These are phyloP conservation scores for Malbranchea zuffiana DNA, from an alignment of 2,329 filamentous ascomycete species.

Conservation along the genomic window DNA sequence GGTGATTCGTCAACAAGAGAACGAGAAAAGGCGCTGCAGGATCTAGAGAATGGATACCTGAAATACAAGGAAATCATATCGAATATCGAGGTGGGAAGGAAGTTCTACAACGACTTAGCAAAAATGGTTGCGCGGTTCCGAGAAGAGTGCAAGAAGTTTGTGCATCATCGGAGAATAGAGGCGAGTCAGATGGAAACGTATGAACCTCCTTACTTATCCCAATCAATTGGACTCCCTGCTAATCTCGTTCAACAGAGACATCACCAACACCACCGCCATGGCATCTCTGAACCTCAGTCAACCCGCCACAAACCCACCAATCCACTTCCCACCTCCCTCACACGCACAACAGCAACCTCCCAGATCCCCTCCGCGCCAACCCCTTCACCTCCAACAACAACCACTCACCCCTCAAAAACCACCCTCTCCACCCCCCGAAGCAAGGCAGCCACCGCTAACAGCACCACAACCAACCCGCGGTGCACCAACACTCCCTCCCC, in stretches of 20 bases:
- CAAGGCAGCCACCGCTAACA: slow-evolving; percentile 36
- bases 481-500: slow-evolving; percentile 3
- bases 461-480: slow-evolving; percentile 42
- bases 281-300: slow-evolving; percentile 44
- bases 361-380: slow-evolving; percentile 32
- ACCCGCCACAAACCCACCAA: slow-evolving; percentile 20
- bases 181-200: slow-evolving; percentile 68
- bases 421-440: slow-evolving; percentile 32
- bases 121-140: slow-evolving; percentile 77
- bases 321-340: slow-evolving; percentile 26
- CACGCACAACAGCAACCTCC: slow-evolving; percentile 33
- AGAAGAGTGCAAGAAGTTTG: slow-evolving; percentile 68
- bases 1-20: slow-evolving; percentile 59
- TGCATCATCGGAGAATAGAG: slow-evolving; percentile 68
- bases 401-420: slow-evolving; percentile 24
- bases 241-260: slow-evolving; percentile 34
- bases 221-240: not conserved
- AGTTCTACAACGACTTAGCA: slow-evolving; percentile 93
- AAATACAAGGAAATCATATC: slow-evolving; percentile 94
- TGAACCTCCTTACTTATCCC: slow-evolving; percentile 20
- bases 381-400: slow-evolving; percentile 16
- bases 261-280: slow-evolving; percentile 46
- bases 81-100: slow-evolving; percentile 81
- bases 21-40: slow-evolving; percentile 76
- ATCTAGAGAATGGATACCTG: slow-evolving; percentile 79